A percentile compares a stretch with the other conserved stretches of the same genome.
Evolutionary conservation across 2,329 filamentous ascomycete species (phyloP).

Genomic region (Lachnellula hyalina): DNA sequence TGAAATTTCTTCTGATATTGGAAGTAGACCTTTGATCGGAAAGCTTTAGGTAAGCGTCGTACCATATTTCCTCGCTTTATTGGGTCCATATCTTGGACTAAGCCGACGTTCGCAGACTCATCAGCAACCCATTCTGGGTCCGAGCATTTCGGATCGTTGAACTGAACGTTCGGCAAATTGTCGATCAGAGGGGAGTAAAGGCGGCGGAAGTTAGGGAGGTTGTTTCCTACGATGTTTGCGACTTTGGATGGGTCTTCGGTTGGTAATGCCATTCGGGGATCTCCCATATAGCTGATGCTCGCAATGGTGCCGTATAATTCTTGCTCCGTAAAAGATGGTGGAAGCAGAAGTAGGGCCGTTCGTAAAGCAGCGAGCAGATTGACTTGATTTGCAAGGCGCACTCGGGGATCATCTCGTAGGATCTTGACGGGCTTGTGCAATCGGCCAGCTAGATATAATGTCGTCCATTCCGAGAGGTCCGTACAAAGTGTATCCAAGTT

Average conservation of each 20-base stretch:
- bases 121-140: constrained; percentile 59
- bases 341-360: constrained; percentile 81
- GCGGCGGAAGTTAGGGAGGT: constrained; percentile 84
- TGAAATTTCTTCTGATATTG: constrained; percentile 87
- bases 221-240: constrained; percentile 86
- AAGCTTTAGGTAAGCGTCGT: constrained; percentile 76
- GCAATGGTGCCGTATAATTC: constrained; percentile 89
- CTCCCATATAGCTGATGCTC: constrained; percentile 87
- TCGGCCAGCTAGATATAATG: constrained; percentile 90
- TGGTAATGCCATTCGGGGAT: constrained; percentile 88
- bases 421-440: constrained; percentile 98
- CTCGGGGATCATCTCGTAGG: constrained; percentile 83
- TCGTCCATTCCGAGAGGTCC: constrained; percentile 88
- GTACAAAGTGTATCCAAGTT: constrained; percentile 84
- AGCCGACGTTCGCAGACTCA: constrained; percentile 55
- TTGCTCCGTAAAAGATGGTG: constrained; percentile 76
- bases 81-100: constrained; percentile 90
- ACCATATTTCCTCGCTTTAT: constrained; percentile 94
- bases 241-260: constrained; percentile 92
- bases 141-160: constrained; percentile 58
- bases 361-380: constrained; percentile 90
- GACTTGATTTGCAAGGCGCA: constrained; percentile 91
- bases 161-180: constrained; percentile 82
- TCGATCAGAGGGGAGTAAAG: constrained; percentile 87
- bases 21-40: constrained; percentile 88